Conservation (phyloP, 2,329 filamentous ascomycete species). For the Metarhizium robertsii region DNA sequence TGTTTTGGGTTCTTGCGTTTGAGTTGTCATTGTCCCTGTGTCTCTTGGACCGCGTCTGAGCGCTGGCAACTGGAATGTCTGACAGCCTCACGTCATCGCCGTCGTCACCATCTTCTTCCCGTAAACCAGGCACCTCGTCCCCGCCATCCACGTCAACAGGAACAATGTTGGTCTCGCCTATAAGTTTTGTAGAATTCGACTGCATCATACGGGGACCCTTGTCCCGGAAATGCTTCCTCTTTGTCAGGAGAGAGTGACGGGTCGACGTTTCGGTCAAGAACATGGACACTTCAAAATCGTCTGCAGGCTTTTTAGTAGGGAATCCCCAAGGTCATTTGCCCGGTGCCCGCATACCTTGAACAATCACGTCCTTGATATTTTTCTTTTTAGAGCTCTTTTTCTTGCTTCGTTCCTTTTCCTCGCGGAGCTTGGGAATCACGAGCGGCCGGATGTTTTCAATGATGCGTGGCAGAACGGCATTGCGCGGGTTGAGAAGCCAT, state of each 20-base stretch:
- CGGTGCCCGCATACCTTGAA: slow-evolving; percentile 49
- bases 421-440: slow-evolving; percentile 81
- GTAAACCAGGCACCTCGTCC: slow-evolving; percentile 15
- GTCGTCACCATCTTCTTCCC: slow-evolving; percentile 41
- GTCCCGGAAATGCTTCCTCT: slow-evolving; percentile 68
- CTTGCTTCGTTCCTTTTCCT: slow-evolving; percentile 59
- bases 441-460: slow-evolving; percentile 78
- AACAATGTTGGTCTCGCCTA: slow-evolving; percentile 45
- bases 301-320: slow-evolving; percentile 33
- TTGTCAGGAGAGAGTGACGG: slow-evolving; percentile 77
- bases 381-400: slow-evolving; percentile 65
- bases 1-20: slow-evolving; percentile 17
- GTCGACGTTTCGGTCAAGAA: slow-evolving; percentile 83
- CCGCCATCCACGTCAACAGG: slow-evolving; percentile 36
- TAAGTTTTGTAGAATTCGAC: slow-evolving; percentile 55
- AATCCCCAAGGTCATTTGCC: not conserved
- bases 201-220: slow-evolving; percentile 41
- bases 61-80: slow-evolving; percentile 23
- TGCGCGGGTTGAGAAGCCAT: slow-evolving; percentile 72
- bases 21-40: slow-evolving; percentile 15
- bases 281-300: slow-evolving; percentile 92
- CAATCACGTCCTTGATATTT: slow-evolving; percentile 78
- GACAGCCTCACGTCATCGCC: slow-evolving; percentile 17
- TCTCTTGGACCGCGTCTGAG: slow-evolving; percentile 18
- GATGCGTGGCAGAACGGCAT: slow-evolving; percentile 70